phyloP scores from a whole-genome alignment of 768 basidiomycete species.

The Pisolithus microcarpus region DNA sequence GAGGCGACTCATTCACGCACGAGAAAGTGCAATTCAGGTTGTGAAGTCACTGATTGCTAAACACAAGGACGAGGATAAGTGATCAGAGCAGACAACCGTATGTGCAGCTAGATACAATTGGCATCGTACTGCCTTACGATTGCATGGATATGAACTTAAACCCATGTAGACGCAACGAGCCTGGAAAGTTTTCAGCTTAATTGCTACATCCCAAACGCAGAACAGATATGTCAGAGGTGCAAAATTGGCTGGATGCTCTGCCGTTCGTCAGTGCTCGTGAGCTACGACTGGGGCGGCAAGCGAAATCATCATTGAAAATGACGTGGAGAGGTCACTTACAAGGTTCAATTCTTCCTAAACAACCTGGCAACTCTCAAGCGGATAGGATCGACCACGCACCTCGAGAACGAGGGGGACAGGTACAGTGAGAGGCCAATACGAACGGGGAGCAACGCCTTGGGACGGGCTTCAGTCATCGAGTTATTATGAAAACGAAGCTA shows the following conservation, averaged over 20 bases:
- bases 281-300: slow-evolving; percentile 76
- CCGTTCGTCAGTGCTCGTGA: slow-evolving; percentile 53
- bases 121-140: too few relatives aligned
- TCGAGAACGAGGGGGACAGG: slow-evolving; percentile 65
- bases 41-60: slow-evolving; percentile 53
- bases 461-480: not conserved
- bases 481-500: not conserved
- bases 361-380: slow-evolving; percentile 23
- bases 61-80: slow-evolving; percentile 4
- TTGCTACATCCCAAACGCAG: not conserved
- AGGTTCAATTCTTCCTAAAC: slow-evolving; percentile 10
- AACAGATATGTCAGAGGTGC: slow-evolving; percentile 46
- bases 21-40: slow-evolving; percentile 60
- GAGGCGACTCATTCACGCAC: slow-evolving; percentile 57
- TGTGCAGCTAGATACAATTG: too few relatives aligned
- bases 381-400: slow-evolving; percentile 58
- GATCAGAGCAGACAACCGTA: slow-evolving; percentile 1
- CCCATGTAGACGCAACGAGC: not conserved
- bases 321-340: slow-evolving; percentile 24
- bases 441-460: slow-evolving; percentile 64
- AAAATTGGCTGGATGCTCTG: slow-evolving; percentile 63
- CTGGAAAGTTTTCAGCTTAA: slow-evolving; percentile 6
- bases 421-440: slow-evolving; percentile 69
- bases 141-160: too few relatives aligned
- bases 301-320: slow-evolving; percentile 46